Conservation (phyloP, 208 protist species). For the Novymonas esmeraldas region DNA sequence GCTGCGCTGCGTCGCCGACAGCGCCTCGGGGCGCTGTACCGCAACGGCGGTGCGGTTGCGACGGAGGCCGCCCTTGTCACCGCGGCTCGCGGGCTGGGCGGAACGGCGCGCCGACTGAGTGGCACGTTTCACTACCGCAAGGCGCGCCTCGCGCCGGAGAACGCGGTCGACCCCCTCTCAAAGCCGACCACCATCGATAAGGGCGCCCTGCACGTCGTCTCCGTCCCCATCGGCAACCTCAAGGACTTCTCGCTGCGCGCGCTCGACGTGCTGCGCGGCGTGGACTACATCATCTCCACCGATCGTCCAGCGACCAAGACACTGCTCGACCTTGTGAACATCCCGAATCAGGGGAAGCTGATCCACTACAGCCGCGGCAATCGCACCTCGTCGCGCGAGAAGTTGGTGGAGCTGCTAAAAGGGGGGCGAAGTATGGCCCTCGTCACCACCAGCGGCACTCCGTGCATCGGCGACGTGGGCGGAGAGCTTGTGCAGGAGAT, state of each 20-base stretch:
- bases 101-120: conserved; percentile 1
- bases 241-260: conserved; percentile 91
- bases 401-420: conserved; percentile 84
- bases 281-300: conserved; percentile 90
- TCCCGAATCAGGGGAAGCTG: conserved; percentile 76
- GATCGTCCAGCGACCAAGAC: conserved; percentile 84
- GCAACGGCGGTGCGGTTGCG: no score
- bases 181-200: conserved; percentile 81
- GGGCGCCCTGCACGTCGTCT: conserved; percentile 82
- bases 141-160: conserved; percentile 46
- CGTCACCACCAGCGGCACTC: conserved; percentile 86
- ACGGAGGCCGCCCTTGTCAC: background rate
- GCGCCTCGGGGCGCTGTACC: background rate
- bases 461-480: conserved; percentile 88
- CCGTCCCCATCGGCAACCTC: conserved; percentile 91
- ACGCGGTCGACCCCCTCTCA: conserved; percentile 83
- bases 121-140: conserved; percentile 70
- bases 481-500: conserved; percentile 83
- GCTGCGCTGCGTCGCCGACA: background rate
- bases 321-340: conserved; percentile 84
- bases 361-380: conserved; percentile 89
- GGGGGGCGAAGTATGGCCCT: conserved; percentile 91
- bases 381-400: conserved; percentile 56
- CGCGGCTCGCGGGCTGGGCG: conserved; percentile 13
- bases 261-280: conserved; percentile 78